Conservation (phyloP, 2,329 filamentous ascomycete species). For the Calonectria leucothoes region DNA sequence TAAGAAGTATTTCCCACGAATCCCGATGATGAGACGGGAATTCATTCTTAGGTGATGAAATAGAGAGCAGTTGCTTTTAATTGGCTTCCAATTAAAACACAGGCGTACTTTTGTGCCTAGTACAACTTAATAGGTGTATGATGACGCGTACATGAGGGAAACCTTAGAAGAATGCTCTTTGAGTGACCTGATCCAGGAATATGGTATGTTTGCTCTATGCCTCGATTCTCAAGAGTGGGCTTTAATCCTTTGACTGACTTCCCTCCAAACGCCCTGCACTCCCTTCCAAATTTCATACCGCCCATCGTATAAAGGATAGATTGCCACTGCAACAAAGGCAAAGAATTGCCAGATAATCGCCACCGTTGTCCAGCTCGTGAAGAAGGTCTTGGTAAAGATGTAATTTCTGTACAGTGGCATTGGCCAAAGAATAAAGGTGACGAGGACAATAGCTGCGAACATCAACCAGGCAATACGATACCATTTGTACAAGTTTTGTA, state of each 20-base stretch:
- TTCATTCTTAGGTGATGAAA: neutral
- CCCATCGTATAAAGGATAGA: constrained; percentile 15
- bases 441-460: constrained; percentile 7
- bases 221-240: neutral
- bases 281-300: constrained; percentile 18
- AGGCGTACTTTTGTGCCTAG: neutral
- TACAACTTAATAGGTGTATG: neutral
- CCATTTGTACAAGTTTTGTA: neutral
- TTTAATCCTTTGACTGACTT: neutral
- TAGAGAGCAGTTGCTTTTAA: neutral
- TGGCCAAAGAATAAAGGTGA: constrained; percentile 20
- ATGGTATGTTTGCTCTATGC: neutral
- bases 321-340: constrained; percentile 13
- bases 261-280: neutral
- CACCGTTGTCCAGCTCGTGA: constrained; percentile 17
- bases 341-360: constrained; percentile 24
- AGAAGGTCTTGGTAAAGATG: constrained; percentile 16
- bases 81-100: neutral
- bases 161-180: neutral
- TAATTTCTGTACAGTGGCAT: constrained; percentile 18
- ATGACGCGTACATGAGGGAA: neutral
- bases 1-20: neutral
- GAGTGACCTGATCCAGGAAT: neutral
- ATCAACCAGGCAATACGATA: constrained; percentile 13
- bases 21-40: neutral